A percentile compares a stretch with the other conserved stretches of the same genome.
Conservation (phyloP, 108 stramenopile species). For the Skeletonema potamos region DNA sequence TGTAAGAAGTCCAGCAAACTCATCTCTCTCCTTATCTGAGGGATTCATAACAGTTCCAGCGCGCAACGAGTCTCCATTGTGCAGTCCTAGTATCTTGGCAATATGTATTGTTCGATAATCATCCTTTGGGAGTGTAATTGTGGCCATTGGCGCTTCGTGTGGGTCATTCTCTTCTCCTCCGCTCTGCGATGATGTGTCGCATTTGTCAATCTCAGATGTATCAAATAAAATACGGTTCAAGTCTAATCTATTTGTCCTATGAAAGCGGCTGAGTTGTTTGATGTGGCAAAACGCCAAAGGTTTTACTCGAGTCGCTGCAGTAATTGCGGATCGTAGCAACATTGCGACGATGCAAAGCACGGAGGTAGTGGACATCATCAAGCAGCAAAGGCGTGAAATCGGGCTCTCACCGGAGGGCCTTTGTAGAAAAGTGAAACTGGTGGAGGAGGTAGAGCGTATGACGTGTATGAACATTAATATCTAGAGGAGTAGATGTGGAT, state of each 20-base stretch:
- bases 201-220: conserved; percentile 45
- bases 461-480: no score
- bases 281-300: background rate
- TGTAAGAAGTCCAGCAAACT: conserved; percentile 55
- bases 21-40: background rate
- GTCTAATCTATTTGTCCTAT: conserved; percentile 14
- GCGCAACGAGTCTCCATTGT: conserved; percentile 72
- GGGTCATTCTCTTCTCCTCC: background rate
- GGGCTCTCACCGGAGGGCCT: no score
- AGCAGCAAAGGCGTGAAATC: background rate
- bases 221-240: conserved; percentile 82
- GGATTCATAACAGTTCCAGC: conserved; percentile 66
- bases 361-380: background rate
- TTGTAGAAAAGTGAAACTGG: no score
- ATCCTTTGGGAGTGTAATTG: conserved; percentile 59
- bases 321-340: background rate
- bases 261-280: conserved; percentile 12
- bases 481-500: no score
- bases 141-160: conserved; percentile 26
- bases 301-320: background rate
- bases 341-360: background rate
- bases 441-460: no score
- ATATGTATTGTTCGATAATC: conserved; percentile 87
- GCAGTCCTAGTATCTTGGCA: conserved; percentile 68
- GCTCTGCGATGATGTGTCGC: background rate